Conservation (phyloP, 2,329 filamentous ascomycete species). For the Podosphaera xanthii region DNA sequence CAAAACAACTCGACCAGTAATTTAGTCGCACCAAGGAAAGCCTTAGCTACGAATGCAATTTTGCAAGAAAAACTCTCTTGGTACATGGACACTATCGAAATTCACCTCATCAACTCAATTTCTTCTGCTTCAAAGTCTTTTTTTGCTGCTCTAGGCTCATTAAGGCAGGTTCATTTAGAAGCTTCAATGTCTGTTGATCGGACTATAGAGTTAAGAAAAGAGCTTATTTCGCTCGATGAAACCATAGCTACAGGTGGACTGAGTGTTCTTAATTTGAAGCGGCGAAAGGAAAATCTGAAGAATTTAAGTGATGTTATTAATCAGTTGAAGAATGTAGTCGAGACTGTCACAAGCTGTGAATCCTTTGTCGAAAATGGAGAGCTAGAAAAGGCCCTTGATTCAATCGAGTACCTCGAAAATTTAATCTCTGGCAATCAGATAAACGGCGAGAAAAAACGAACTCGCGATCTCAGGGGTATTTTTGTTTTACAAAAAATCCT, state of each 20-base stretch:
- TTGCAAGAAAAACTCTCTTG: constrained; percentile 94
- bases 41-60: constrained; percentile 86
- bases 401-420: constrained; percentile 55
- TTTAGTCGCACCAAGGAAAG: constrained; percentile 47
- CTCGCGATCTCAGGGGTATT: constrained; percentile 41
- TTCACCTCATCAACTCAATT: constrained; percentile 89
- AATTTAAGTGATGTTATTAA: constrained; percentile 63
- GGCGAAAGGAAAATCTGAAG: constrained; percentile 61
- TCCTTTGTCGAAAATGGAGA: constrained; percentile 62
- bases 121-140: constrained; percentile 90
- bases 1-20: constrained; percentile 30
- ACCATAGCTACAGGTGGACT: constrained; percentile 73
- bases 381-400: constrained; percentile 55
- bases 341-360: constrained; percentile 55
- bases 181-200: constrained; percentile 74
- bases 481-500: constrained; percentile 62
- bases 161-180: constrained; percentile 78
- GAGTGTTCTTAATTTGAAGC: constrained; percentile 53
- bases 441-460: background rate
- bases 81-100: constrained; percentile 99
- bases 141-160: constrained; percentile 76
- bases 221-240: constrained; percentile 58
- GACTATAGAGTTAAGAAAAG: constrained; percentile 60
- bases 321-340: constrained; percentile 60
- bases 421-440: constrained; percentile 48